phyloP scores from a whole-genome alignment of 1,284 basidiomycete species.

The Thelephora terrestris region DNA sequence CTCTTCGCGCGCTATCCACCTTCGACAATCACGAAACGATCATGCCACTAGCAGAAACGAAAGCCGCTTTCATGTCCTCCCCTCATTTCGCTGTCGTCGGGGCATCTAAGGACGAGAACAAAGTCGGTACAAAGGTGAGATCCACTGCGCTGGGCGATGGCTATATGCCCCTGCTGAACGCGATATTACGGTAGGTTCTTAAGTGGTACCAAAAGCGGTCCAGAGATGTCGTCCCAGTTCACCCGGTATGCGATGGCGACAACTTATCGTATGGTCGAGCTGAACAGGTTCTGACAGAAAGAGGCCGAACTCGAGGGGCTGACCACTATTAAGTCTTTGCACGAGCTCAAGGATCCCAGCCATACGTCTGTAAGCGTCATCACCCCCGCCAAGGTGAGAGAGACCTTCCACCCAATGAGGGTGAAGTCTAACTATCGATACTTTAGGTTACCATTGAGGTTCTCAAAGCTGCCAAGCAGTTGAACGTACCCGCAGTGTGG shows the following conservation, averaged over 20 bases:
- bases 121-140: slow-evolving; percentile 65
- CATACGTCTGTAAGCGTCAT: slow-evolving; percentile 74
- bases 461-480: slow-evolving; percentile 52
- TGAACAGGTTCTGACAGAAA: slow-evolving; percentile 30
- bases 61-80: slow-evolving; percentile 52
- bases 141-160: not conserved
- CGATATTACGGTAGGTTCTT: slow-evolving; percentile 37
- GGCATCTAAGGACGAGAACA: slow-evolving; percentile 65
- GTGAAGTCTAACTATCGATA: not conserved
- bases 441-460: slow-evolving; percentile 55
- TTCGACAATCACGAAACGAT: too few species aligned
- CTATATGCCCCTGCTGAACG: not conserved
- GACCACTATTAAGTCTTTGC: slow-evolving; percentile 40
- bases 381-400: slow-evolving; percentile 57
- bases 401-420: not conserved
- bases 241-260: too few species aligned
- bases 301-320: slow-evolving; percentile 56
- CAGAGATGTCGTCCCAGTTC: too few species aligned
- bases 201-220: slow-evolving; percentile 54
- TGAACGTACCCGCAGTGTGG: slow-evolving; percentile 64
- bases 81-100: slow-evolving; percentile 67
- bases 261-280: too few species aligned
- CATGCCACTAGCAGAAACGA: slow-evolving; percentile 21
- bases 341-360: slow-evolving; percentile 49
- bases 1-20: too few species aligned